Conservation (phyloP, 371 early-diverging fungal genomes). For the Mortierella sp. region DNA sequence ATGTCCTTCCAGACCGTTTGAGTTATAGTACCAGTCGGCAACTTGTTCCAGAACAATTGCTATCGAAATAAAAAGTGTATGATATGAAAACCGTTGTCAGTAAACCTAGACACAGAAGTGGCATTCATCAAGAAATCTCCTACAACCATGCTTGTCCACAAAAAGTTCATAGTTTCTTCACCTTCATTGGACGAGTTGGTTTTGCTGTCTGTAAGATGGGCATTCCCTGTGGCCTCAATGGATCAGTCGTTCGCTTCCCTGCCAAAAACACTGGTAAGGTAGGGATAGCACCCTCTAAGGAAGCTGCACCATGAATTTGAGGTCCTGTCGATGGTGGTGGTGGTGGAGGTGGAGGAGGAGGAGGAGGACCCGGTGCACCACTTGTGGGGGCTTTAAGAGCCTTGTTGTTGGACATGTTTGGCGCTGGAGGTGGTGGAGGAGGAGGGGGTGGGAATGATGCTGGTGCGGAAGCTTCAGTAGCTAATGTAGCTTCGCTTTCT, state of each 20-base stretch:
- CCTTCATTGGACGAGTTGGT: conserved; percentile 54
- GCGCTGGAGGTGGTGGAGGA: conserved; percentile 42
- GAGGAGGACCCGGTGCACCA: conserved; percentile 48
- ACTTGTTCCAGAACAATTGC: conserved; percentile 74
- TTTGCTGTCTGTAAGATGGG: conserved; percentile 35
- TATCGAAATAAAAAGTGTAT: too few species aligned
- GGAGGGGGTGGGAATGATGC: conserved; percentile 16
- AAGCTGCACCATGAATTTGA: conserved; percentile 27
- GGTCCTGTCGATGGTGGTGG: conserved; percentile 55
- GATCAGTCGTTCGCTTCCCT: conserved; percentile 52
- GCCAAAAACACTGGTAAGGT: conserved; percentile 44
- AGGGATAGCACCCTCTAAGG: conserved; percentile 39
- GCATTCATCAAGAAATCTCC: too few species aligned
- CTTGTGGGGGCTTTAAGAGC: conserved; percentile 13
- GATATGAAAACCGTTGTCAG: too few species aligned
- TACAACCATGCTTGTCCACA: too few species aligned
- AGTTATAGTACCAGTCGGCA: conserved; percentile 62
- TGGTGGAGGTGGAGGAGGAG: conserved; percentile 55
- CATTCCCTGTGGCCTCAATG: conserved; percentile 57
- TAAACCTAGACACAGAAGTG: too few species aligned
- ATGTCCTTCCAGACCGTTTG: conserved; percentile 72
- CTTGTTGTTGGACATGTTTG: conserved; percentile 14
- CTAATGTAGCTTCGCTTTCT: too few species aligned
- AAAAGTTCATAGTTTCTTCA: too few species aligned
- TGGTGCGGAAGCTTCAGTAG: neutral